These are phyloP conservation scores for Dryas alaskensis DNA, from an alignment of 306 rosid species.

Conservation along the genomic window DNA sequence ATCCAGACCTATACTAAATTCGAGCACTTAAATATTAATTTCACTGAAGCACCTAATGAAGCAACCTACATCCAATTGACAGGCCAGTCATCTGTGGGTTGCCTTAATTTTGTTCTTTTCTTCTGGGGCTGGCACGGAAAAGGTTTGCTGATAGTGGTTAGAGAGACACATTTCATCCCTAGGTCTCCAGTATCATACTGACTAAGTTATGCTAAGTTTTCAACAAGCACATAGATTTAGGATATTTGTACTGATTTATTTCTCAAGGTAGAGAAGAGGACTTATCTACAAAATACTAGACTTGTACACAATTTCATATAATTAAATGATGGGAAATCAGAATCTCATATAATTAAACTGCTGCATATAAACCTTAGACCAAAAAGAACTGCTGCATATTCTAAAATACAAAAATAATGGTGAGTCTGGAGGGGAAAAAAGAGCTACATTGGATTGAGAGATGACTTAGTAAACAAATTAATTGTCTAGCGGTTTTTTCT, in stretches of 20 bases:
- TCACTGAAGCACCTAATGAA: background rate
- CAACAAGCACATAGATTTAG: background rate
- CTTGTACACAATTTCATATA: too few species aligned
- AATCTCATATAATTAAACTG: background rate
- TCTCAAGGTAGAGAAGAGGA: background rate
- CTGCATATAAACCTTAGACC: background rate
- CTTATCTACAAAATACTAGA: background rate
- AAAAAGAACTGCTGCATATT: too few species aligned
- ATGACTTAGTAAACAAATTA: background rate
- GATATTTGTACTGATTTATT: background rate
- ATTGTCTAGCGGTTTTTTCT: background rate
- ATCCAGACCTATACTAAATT: background rate
- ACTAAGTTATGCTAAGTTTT: background rate
- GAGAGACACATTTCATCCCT: background rate
- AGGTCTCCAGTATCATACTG: background rate
- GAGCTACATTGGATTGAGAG: background rate
- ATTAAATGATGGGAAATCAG: background rate
- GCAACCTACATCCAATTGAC: slow-evolving; percentile 3
- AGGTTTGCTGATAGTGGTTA: background rate
- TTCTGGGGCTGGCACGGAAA: background rate
- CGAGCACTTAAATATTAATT: background rate
- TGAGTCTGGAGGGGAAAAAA: background rate
- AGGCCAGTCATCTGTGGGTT: background rate
- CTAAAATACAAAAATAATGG: background rate
- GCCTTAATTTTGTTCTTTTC: background rate